Base-by-base conservation (phyloP, 192 early-diverging fungal genomes). In the Coemansia sp. region DNA sequence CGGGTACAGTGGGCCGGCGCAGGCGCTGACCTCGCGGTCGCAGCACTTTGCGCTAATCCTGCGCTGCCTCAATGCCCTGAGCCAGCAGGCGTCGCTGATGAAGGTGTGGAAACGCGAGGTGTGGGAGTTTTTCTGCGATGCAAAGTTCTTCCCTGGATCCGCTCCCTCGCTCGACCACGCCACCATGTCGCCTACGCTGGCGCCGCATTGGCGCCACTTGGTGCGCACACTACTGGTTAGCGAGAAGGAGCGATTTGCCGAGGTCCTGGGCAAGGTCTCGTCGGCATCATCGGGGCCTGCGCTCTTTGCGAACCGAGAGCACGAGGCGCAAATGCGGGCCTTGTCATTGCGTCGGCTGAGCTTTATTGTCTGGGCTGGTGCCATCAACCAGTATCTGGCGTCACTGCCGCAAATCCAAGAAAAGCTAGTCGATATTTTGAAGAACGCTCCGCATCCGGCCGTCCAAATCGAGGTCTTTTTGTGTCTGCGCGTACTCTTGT, bases 381-480 rank as follows among this genome's bases (percentile, higher is more conserved):
- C 80, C 3, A 64, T 76, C 0, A 90, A 97, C 73, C 93, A 95
- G 70, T 94, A 94, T 67, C 67, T 92, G 4, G 80, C 87, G 9
- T 88, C 92, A 49, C 59, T 97, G 53, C 95, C 94, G 15, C 74
- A 81, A 11, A 88, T 97, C 22, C 92, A 93, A 64, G 93, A 94
- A 61, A 94, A 94, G 56, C 78, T 97, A 14, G 95, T 95, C 0
- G 95, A 97, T 54, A 84, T 95, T 59, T 62, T 97, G 20, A 95
- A 95, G 70, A 76, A 88, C 47, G 77, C 70, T 4, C 84, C 87
- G 29, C 84, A 84, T 31, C 89, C 90, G 43, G 76, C 86, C 27
- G 88, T 95, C 15, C 91, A 94, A 62, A 83, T 87, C 5, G 95
- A 95, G 73, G 92, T 94, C 19, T 95, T 94, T 64, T 62, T 94